Base-by-base conservation (phyloP, 1,139 yeast species). In the Kurtzmaniella quercitrusa region DNA sequence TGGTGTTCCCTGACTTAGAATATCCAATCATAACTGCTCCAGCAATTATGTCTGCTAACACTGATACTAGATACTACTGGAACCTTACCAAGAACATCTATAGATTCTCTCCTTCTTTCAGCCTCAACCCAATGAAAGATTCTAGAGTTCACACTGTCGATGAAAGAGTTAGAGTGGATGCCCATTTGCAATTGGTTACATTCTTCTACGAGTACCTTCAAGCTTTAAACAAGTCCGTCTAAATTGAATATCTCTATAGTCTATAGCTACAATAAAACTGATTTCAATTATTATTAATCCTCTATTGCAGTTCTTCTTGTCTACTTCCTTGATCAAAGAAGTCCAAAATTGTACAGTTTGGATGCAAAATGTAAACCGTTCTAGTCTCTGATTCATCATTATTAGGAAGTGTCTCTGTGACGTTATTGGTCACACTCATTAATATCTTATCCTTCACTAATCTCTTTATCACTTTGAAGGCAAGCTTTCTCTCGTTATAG, bases 31-130 rank as follows among this genome's bases (percentile, higher is more conserved):
- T 85, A 42, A 68, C 80, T 18, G 67, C 90, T 1, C 94, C 95
- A 10, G 68, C 78, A 16, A 58, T 86, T 42, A 77, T 85, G 79
- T 74, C 87, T 5, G 96, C 87, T 27, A 89, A 88, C 62, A 89
- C 96, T 2, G 96, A 89, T 59, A 88, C 96, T 8, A 77, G 79
- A 57, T 77, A 79, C 58, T 88, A 85, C 65, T 86, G 94, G 91
- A 63, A 70, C 42, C 70, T 89, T 57, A 77, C 90, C n/a, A 69
- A 71, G 44, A 79, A 85, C 58, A 86, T 90, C 47, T 87, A 74
- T 70, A 75, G 96, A 54, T 83, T 75, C 60, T 59, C 74, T 16
- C 86, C 84, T 18, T 51, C 53, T 42, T 53, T 53, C 27, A 52
- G 50, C 16, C 39, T 38, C 16, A 55, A 57, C 41, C 21, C 49